phyloP scores from a whole-genome alignment of 163 green algal species.

The Chlamydomonas reinhardtii region DNA sequence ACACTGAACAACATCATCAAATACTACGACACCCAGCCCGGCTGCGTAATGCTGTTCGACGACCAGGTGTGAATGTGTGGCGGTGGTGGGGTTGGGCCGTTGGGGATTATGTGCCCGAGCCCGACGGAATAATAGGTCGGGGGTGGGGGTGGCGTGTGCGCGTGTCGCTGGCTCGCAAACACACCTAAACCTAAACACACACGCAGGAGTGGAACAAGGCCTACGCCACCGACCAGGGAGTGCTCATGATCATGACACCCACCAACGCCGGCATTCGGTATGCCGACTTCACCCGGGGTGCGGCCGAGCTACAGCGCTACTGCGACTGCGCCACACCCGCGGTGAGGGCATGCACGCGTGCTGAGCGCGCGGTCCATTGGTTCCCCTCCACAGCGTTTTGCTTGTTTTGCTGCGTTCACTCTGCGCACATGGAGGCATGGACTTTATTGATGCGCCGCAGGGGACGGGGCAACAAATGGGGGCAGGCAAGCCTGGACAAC shows the following conservation, averaged over 20 bases:
- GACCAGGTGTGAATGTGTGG: not conserved
- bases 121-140: too few species aligned
- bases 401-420: too few species aligned
- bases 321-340: slow-evolving; percentile 5
- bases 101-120: too few species aligned
- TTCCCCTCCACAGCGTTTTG: too few species aligned
- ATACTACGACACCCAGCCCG: slow-evolving; percentile 18
- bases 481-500: too few species aligned
- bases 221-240: not conserved
- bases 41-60: slow-evolving; percentile 32
- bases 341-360: not conserved
- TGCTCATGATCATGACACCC: slow-evolving; percentile 2
- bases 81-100: not conserved
- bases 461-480: too few species aligned
- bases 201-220: slow-evolving; percentile 10
- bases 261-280: not conserved
- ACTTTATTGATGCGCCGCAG: too few species aligned
- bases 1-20: not conserved
- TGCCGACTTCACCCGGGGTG: slow-evolving; percentile 11
- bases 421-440: too few species aligned
- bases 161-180: too few species aligned
- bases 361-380: too few species aligned
- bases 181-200: too few species aligned
- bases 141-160: too few species aligned
- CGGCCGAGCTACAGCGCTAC: slow-evolving; percentile 1